phyloP scores from a whole-genome alignment of 257 asterid species.

The Solanum ossicruentum region DNA sequence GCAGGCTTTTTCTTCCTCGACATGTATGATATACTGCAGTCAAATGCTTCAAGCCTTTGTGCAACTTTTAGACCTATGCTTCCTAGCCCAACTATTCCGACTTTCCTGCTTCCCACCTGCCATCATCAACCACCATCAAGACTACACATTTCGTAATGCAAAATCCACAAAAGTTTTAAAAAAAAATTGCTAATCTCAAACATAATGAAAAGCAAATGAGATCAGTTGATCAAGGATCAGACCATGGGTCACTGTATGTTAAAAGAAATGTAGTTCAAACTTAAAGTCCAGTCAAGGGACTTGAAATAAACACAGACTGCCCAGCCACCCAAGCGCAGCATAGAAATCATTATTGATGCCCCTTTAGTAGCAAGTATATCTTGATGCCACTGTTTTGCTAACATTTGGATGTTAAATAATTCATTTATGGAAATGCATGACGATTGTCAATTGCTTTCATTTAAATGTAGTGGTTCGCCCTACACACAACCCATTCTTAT shows the following conservation, averaged over 20 bases:
- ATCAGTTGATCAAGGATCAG: not conserved
- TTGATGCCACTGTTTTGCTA: not conserved
- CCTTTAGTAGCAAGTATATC: not conserved
- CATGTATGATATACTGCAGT: constrained; percentile 40
- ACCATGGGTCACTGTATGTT: not conserved
- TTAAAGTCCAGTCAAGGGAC: not conserved
- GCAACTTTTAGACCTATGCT: constrained; percentile 68
- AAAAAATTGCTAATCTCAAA: not conserved
- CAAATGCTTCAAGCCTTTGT: constrained; percentile 60
- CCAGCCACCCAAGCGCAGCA: not conserved
- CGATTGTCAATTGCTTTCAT: not conserved
- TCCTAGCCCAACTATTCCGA: constrained; percentile 81
- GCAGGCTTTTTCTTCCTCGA: constrained; percentile 41
- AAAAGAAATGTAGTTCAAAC: not conserved
- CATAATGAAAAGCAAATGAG: not conserved
- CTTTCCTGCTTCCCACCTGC: constrained; percentile 55
- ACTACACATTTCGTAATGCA: not conserved
- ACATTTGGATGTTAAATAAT: not conserved
- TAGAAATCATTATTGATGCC: not conserved
- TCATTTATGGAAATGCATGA: not conserved
- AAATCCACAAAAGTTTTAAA: not conserved
- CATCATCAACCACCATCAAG: not conserved
- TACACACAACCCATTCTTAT: not conserved
- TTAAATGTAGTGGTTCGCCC: not conserved
- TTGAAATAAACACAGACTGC: not conserved